Evolutionary conservation across 495 filamentous ascomycete species (phyloP).

Genomic region (Xylaria flabelliformis): DNA sequence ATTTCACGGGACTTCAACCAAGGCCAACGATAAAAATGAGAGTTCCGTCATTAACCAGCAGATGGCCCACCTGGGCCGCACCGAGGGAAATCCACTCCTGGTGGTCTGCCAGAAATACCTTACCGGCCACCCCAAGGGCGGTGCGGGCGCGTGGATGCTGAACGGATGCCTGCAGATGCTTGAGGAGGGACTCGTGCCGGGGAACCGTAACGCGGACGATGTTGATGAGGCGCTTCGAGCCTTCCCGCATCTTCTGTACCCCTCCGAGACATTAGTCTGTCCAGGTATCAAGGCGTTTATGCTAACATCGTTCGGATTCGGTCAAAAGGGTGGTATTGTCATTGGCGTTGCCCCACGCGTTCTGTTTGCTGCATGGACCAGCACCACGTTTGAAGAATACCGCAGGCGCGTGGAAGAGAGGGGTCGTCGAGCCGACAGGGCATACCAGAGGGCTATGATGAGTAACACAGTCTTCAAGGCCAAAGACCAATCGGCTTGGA

Average conservation of each 20-base stretch:
- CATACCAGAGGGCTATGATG: conserved; percentile 85
- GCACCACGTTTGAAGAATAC: conserved; percentile 77
- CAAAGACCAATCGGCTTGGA: conserved; percentile 78
- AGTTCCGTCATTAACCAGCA: conserved; percentile 87
- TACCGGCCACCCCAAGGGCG: conserved; percentile 89
- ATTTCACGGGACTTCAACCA: conserved; percentile 88
- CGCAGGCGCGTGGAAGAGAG: conserved; percentile 74
- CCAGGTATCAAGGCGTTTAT: conserved; percentile 88
- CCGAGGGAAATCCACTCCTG: conserved; percentile 82
- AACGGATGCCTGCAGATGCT: conserved; percentile 84
- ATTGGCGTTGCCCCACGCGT: conserved; percentile 87
- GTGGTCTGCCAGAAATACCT: conserved; percentile 93
- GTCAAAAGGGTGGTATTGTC: conserved; percentile 86
- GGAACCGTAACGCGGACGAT: conserved; percentile 88
- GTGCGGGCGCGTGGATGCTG: conserved; percentile 91
- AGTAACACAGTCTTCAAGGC: conserved; percentile 87
- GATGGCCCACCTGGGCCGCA: conserved; percentile 79
- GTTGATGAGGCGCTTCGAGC: conserved; percentile 83
- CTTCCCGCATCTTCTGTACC: conserved; percentile 87
- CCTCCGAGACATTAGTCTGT: conserved; percentile 78
- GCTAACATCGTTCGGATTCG: conserved; percentile 89
- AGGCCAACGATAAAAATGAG: conserved; percentile 91
- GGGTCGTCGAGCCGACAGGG: conserved; percentile 85
- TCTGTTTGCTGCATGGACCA: conserved; percentile 65
- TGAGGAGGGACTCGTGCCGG: conserved; percentile 81